Base-by-base conservation (phyloP, 2,329 filamentous ascomycete species). In the Lasiodiplodia citricola region DNA sequence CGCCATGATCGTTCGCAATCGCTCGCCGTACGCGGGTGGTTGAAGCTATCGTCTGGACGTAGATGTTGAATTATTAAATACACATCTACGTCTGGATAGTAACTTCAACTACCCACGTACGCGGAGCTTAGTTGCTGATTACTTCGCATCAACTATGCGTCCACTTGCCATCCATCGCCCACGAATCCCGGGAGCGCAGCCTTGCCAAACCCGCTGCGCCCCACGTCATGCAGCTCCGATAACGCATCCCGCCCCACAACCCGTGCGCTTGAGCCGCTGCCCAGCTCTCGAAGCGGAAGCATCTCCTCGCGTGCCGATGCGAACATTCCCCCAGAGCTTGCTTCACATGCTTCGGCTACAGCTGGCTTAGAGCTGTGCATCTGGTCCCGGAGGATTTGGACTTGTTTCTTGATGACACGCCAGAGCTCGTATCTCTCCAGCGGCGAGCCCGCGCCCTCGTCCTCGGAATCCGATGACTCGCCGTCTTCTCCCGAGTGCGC, bases 391-490 rank as follows among this genome's bases (percentile, higher is more conserved):
- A 91, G 78, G 44, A 87, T 85, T 68, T 85, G 82, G 67, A 91
- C 82, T 77, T 91, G 88, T 75, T 86, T 88, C 82, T 88, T 87
- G 70, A 91, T 87, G 75, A 88, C 86, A 3, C 84, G 80, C 88
- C 87, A 90, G 54, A 91, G 76, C 3, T 85, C 74, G 69, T 88
- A 80, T 35, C 84, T 81, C 28, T 86, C 82, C 63, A 90, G 73
- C 78, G 81, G 83, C 23, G 77, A 79, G 47, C 84, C 81, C 54
- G 79, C 78, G 5, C 80, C 72, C 80, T 67, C 79, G n/a, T 64
- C 47, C 18, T 64, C 60, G 3, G 58, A 51, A 10, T 63, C 58
- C 2, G 41, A 63, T 64, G 60, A 28, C 60, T 64, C 60, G 60
- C 66, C 76, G 71, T 72, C 80, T 68, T 71, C 75, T 25, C 71